phyloP scores from a whole-genome alignment of 441 rosid species.

The Populus trichocarpa region DNA sequence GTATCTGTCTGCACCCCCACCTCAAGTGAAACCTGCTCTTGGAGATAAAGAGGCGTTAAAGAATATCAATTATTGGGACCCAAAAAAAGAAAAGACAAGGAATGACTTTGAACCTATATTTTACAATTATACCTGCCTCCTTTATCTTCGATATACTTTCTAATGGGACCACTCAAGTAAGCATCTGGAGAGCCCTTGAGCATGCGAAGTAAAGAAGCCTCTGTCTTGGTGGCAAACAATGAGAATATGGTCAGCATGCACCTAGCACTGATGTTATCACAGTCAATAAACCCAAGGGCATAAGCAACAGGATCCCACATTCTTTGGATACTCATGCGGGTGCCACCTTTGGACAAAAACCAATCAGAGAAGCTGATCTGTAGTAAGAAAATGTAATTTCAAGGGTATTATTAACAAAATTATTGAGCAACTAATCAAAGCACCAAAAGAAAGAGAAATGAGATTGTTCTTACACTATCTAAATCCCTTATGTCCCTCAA shows the following conservation, averaged over 20 bases:
- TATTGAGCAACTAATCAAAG: not conserved
- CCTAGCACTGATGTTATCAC: conserved; percentile 97
- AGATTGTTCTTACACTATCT: conserved; percentile 62
- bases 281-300: conserved; percentile 96
- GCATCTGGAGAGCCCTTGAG: conserved; percentile 97
- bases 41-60: conserved; percentile 8
- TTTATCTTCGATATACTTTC: conserved; percentile 77
- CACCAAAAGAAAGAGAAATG: not conserved
- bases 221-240: conserved; percentile 94
- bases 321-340: conserved; percentile 81
- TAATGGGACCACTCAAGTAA: conserved; percentile 93
- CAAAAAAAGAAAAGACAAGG: not conserved
- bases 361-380: conserved; percentile 96
- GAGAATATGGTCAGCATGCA: conserved; percentile 99
- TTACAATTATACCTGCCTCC: conserved; percentile 70
- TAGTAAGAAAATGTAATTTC: conserved; percentile 20
- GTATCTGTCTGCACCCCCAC: conserved; percentile 97
- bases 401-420: not conserved
- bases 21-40: conserved; percentile 88
- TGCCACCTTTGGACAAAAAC: conserved; percentile 98
- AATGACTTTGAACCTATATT: conserved; percentile 3
- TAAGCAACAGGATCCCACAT: conserved; percentile 99
- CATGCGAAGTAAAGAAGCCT: conserved; percentile 96
- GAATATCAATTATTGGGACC: not conserved
- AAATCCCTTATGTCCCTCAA: conserved; percentile 78